Evolutionary conservation across 1,284 basidiomycete species (phyloP), one percentile per base, ranked within the genome.

Genomic region (Moniliophthora roreri): DNA sequence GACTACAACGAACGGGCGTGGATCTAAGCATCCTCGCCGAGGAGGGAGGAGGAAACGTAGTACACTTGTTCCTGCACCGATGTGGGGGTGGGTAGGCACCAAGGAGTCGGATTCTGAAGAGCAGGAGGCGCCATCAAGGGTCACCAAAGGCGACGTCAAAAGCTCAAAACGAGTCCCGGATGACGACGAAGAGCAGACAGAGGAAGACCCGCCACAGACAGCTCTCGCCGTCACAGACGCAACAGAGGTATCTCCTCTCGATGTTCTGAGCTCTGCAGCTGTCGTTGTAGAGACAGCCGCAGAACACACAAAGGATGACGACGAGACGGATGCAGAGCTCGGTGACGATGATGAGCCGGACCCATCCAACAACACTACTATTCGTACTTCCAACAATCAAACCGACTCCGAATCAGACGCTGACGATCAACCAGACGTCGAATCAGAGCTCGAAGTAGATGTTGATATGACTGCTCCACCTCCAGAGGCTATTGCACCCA

Each of bases 51-150:
- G 74, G 66, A 87, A 85, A 67, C 79, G 84, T 49, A 81, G 82
- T 58, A 83, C 83, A 49, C 75, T 88, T 54, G 82, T 87, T 1
- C 85, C 87, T 37, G 81, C 82, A 26, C 81, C 81, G 51, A 89
- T 88, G 85, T 90, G 86, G 87, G 86, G 78, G 32, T 90, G 87
- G 87, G 87, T 82, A 24, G 81, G 80, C 52, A 65, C 68, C 48
- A 82, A 80, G 69, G 72, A 70, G 38, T 69, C 66, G 56, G 69
- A 69, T 40, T 74, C 80, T 52, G 77, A 82, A 58, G 79, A 83
- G 47, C 81, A 83, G 28, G 69, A 70, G 15, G 65, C 69, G 48
- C 51, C 46, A 56, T 54, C 28, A 53, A 55, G 16, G 50, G 58
- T 8, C 60, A 61, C 34, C 59, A 56, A 18, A 41, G 59, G 34